Percentiles rank a stretch among this genome's conserved stretches.
Conservation (phyloP, 139 green algal genomes). For the Coelastrella sp. region DNA sequence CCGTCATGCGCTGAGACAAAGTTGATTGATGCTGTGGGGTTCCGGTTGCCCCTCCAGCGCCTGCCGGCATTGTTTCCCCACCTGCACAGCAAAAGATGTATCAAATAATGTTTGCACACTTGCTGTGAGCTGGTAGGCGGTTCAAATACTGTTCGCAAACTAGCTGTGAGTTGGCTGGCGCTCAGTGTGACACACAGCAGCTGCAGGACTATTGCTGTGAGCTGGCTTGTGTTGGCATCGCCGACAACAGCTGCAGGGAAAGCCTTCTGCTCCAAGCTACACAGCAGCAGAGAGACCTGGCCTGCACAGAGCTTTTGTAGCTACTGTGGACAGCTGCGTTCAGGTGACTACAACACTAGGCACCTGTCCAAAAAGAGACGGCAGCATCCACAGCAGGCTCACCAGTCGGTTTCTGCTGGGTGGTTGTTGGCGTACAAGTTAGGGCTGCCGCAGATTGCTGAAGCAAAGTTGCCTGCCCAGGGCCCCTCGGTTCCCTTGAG, state of each 20-base stretch:
- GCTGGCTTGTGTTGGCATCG: too few relatives aligned
- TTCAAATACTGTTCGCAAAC: too few relatives aligned
- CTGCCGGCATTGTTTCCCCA: constrained; percentile 85
- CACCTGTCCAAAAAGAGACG: not conserved
- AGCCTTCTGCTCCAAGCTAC: too few relatives aligned
- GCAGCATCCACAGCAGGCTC: not conserved
- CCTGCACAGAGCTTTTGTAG: too few relatives aligned
- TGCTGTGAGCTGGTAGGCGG: too few relatives aligned
- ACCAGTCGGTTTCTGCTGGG: constrained; percentile 62
- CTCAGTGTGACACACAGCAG: too few relatives aligned
- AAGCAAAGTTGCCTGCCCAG: constrained; percentile 86
- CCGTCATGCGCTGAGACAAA: constrained; percentile 98
- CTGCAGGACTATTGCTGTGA: too few relatives aligned
- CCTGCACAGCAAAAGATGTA: constrained; percentile 51
- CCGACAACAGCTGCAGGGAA: too few relatives aligned
- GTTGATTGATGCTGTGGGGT: constrained; percentile 91
- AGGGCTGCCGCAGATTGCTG: constrained; percentile 83
- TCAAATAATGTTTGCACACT: not conserved
- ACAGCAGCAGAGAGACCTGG: too few relatives aligned
- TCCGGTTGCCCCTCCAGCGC: constrained; percentile 80
- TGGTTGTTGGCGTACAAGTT: constrained; percentile 81
- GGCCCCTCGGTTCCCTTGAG: constrained; percentile 89
- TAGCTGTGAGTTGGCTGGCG: too few relatives aligned
- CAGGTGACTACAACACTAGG: not conserved
- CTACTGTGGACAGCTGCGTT: too few relatives aligned